Evolutionary conservation across 75 land plant species (phyloP).

Genomic region (Cunninghamia lanceolata): DNA sequence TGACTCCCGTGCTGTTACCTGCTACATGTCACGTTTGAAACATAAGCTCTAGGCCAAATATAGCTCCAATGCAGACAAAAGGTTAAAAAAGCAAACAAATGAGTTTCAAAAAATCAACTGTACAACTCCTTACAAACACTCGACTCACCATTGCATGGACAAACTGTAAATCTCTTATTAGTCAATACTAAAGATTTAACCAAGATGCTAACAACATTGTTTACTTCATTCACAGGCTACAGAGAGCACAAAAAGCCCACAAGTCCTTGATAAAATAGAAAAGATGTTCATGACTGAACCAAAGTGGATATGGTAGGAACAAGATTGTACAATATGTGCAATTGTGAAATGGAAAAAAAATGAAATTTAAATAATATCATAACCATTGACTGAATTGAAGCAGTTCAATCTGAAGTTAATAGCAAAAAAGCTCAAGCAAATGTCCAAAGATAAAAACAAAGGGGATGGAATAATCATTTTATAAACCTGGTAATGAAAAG

Average conservation of each 20-base stretch:
- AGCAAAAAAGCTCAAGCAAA: background rate
- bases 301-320: background rate
- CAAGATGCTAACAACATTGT: background rate
- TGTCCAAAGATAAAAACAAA: background rate
- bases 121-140: background rate
- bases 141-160: background rate
- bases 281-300: background rate
- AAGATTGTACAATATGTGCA: background rate
- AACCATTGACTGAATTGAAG: background rate
- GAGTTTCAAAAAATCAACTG: background rate
- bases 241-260: background rate
- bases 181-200: background rate
- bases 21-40: background rate
- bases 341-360: background rate
- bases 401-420: background rate
- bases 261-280: background rate
- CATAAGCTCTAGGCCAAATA: background rate
- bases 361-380: background rate
- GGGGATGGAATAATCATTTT: background rate
- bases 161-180: background rate
- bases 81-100: background rate
- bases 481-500: background rate
- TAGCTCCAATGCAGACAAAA: background rate
- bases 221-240: background rate
- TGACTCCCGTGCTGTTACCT: slow-evolving; percentile 27